phyloP scores from a whole-genome alignment of 2,329 filamentous ascomycete species.

The Trichoderma sp. region DNA sequence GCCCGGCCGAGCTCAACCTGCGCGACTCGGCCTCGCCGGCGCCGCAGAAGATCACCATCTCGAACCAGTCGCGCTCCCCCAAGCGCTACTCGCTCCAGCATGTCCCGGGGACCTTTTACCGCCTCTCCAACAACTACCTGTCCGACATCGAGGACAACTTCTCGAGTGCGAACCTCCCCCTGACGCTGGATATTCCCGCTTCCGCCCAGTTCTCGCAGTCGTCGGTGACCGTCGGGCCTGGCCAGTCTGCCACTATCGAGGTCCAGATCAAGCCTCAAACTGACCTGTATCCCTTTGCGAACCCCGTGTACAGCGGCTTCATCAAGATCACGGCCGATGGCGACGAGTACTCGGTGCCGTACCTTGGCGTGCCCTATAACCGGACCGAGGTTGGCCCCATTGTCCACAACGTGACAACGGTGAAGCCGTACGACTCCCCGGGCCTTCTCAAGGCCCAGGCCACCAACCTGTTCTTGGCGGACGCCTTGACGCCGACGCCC shows the following conservation, averaged over 20 bases:
- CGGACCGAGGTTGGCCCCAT: slow-evolving; percentile 8
- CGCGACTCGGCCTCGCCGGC: slow-evolving; percentile 12
- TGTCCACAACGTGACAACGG: slow-evolving; percentile 9
- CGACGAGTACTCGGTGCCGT: slow-evolving; percentile 7
- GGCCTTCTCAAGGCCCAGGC: not conserved
- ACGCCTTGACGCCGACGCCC: not conserved
- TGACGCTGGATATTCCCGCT: not conserved
- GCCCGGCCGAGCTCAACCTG: slow-evolving; percentile 8
- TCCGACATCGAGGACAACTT: not conserved
- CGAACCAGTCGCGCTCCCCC: slow-evolving; percentile 10
- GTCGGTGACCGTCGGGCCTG: not conserved
- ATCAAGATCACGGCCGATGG: not conserved
- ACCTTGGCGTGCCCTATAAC: slow-evolving; percentile 5
- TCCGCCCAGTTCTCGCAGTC: slow-evolving; percentile 15
- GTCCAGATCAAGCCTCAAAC: slow-evolving; percentile 13
- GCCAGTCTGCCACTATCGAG: slow-evolving; percentile 7
- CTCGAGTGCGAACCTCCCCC: too few species aligned
- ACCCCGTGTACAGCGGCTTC: slow-evolving; percentile 14
- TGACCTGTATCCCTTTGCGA: slow-evolving; percentile 1
- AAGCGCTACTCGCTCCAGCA: slow-evolving; percentile 17
- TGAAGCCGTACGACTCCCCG: not conserved
- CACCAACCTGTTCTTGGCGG: not conserved
- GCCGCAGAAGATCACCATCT: slow-evolving; percentile 19
- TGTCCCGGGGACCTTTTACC: not conserved
- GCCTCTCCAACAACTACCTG: slow-evolving; percentile 9